phyloP scores from a whole-genome alignment of 371 early-diverging fungal genomes.

The Catenaria anguillulae region DNA sequence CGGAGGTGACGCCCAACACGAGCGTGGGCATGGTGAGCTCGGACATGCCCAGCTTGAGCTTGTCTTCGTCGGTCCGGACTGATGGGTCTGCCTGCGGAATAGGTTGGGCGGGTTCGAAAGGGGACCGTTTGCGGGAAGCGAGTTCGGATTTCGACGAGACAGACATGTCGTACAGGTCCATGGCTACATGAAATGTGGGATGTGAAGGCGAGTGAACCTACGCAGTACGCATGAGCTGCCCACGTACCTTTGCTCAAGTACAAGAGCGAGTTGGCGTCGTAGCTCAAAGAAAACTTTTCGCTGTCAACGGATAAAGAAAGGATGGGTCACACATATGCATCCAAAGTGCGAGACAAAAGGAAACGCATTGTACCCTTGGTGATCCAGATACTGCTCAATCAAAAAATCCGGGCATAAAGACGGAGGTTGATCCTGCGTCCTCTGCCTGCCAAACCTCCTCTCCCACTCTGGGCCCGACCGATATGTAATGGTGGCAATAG shows the following conservation, averaged over 20 bases:
- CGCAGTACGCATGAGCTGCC: too few species aligned
- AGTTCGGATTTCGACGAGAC: slow-evolving; percentile 30
- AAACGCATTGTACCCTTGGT: slow-evolving; percentile 38
- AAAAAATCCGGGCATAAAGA: slow-evolving; percentile 81
- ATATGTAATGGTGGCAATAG: slow-evolving; percentile 57
- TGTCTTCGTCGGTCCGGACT: slow-evolving; percentile 15
- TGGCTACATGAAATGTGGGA: slow-evolving; percentile 30
- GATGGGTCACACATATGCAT: too few species aligned
- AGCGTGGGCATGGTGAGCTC: slow-evolving; percentile 55
- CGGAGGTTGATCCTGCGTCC: slow-evolving; percentile 49
- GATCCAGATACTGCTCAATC: slow-evolving; percentile 90
- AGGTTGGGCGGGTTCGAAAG: slow-evolving; percentile 17
- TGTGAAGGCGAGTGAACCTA: not conserved
- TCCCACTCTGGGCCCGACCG: slow-evolving; percentile 96
- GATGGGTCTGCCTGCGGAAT: slow-evolving; percentile 11
- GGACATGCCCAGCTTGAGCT: slow-evolving; percentile 36
- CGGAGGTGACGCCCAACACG: slow-evolving; percentile 84
- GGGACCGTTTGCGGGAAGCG: slow-evolving; percentile 20
- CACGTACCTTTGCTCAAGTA: slow-evolving; percentile 63
- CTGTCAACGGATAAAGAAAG: slow-evolving; percentile 25
- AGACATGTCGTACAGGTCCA: slow-evolving; percentile 93
- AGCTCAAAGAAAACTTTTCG: not conserved
- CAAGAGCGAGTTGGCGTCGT: slow-evolving; percentile 77
- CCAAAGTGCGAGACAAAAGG: too few species aligned
- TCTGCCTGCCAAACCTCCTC: slow-evolving; percentile 72